phyloP scores from a whole-genome alignment of 1,284 basidiomycete genomes.

The Malassezia dermatis region DNA sequence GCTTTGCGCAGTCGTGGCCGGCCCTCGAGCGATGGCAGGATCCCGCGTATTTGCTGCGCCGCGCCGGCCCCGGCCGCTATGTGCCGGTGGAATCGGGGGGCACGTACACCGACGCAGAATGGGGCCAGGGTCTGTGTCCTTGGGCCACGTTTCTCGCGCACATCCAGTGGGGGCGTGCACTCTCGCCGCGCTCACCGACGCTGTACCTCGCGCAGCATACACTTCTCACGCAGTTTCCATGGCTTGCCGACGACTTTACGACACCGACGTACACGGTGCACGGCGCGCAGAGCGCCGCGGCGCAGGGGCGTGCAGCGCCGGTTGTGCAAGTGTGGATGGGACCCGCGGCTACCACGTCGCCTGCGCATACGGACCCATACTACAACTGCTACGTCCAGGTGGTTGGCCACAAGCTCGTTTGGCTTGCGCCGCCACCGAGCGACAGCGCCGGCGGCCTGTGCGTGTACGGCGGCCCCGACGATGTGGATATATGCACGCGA shows the following conservation, averaged over 20 bases:
- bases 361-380: conserved; percentile 86
- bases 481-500: neutral
- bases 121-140: conserved; percentile 67
- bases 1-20: conserved; percentile 58
- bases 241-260: conserved; percentile 61
- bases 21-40: conserved; percentile 54
- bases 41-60: conserved; percentile 5
- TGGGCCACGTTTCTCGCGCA: conserved; percentile 65
- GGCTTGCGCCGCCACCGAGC: conserved; percentile 63
- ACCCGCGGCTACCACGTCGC: conserved; percentile 62
- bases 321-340: conserved; percentile 81
- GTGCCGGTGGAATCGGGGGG: conserved; percentile 80
- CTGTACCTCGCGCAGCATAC: conserved; percentile 84
- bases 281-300: neutral
- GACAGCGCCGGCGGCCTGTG: neutral
- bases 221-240: conserved; percentile 72
- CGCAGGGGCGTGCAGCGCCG: neutral
- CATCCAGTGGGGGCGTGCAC: conserved; percentile 51
- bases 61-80: conserved; percentile 59
- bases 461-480: neutral
- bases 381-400: conserved; percentile 85
- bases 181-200: neutral
- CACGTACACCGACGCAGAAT: conserved; percentile 68
- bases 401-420: conserved; percentile 76
- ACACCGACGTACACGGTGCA: conserved; percentile 61